Evolutionary conservation across 2,329 filamentous ascomycete genomes (phyloP).

Genomic region (Arthroderma uncinatum): DNA sequence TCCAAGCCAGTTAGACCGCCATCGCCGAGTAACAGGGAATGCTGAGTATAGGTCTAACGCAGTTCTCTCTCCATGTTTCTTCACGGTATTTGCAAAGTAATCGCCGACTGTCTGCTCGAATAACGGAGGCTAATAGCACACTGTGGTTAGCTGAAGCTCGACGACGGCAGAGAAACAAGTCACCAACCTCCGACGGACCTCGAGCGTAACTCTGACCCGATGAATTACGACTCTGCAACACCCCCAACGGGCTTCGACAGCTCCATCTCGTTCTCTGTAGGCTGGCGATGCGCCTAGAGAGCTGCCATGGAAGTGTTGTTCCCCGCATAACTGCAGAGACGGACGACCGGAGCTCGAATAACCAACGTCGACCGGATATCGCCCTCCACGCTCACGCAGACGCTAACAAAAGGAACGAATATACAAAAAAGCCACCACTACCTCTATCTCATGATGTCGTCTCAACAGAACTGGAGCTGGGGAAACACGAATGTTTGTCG

Average conservation of each 20-base stretch:
- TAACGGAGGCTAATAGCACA: slow-evolving; percentile 30
- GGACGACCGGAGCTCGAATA: too few species aligned
- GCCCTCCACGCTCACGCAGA: background rate
- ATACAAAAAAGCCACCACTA: too few species aligned
- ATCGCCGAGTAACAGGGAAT: background rate
- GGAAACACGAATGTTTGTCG: too few species aligned
- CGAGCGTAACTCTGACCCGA: slow-evolving; percentile 23
- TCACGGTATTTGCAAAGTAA: slow-evolving; percentile 37
- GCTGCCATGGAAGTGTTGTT: background rate
- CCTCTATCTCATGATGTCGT: too few species aligned
- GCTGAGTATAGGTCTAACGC: slow-evolving; percentile 36
- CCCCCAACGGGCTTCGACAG: background rate
- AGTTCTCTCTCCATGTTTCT: slow-evolving; percentile 35
- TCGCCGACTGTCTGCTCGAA: slow-evolving; percentile 38
- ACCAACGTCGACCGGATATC: too few species aligned
- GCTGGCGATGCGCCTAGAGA: background rate
- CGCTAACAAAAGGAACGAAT: background rate
- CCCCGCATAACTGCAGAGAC: background rate
- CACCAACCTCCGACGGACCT: slow-evolving; percentile 24
- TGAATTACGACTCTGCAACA: slow-evolving; percentile 14
- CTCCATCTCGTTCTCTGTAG: background rate
- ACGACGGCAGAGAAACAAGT: background rate
- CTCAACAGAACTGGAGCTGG: too few species aligned
- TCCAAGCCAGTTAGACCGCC: slow-evolving; percentile 5
- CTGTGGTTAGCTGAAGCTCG: slow-evolving; percentile 12